A percentile compares a stretch with the other conserved stretches of the same genome.
Conservation (phyloP, 1,139 yeast genomes). For the Zygoascus meyerae region DNA sequence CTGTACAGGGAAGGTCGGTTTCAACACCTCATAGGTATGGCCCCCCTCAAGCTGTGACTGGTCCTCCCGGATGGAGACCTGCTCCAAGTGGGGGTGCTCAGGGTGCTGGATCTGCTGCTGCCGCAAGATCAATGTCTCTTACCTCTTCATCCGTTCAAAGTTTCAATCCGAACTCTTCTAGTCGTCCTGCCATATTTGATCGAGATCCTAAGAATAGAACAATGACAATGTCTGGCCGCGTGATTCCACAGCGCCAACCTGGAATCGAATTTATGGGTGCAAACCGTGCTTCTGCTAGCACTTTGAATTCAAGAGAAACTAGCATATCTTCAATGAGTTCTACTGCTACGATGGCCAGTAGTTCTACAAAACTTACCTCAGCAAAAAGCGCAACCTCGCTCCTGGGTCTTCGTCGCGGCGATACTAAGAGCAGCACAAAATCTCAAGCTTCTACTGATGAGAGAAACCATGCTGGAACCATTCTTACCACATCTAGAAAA, state of each 20-base stretch:
- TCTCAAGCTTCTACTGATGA: constrained; percentile 3
- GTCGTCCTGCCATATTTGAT: constrained; percentile 14
- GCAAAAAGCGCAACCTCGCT: constrained; percentile 7
- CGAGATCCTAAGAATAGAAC: constrained; percentile 19
- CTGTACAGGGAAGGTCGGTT: background rate
- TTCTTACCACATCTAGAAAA: constrained; percentile 41
- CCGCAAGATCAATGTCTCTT: constrained; percentile 24
- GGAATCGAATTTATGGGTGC: constrained; percentile 7
- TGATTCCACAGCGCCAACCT: constrained; percentile 27
- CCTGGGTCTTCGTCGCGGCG: constrained; percentile 9
- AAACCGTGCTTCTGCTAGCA: background rate
- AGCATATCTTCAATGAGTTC: constrained; percentile 1
- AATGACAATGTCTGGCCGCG: constrained; percentile 29
- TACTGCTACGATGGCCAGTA: background rate
- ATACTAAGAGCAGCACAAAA: constrained; percentile 6
- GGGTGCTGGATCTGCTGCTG: too few species aligned
- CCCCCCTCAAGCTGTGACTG: background rate
- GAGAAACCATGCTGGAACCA: constrained; percentile 33
- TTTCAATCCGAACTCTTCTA: background rate
- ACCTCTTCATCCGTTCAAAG: constrained; percentile 14
- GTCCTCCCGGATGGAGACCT: constrained; percentile 12
- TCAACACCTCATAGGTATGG: background rate
- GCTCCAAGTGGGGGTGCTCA: constrained; percentile 7
- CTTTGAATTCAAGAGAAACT: constrained; percentile 2
- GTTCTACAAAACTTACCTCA: constrained; percentile 4